Evolutionary conservation across 768 basidiomycete species (phyloP).

Genomic region (Psilocybe tampanensis): DNA sequence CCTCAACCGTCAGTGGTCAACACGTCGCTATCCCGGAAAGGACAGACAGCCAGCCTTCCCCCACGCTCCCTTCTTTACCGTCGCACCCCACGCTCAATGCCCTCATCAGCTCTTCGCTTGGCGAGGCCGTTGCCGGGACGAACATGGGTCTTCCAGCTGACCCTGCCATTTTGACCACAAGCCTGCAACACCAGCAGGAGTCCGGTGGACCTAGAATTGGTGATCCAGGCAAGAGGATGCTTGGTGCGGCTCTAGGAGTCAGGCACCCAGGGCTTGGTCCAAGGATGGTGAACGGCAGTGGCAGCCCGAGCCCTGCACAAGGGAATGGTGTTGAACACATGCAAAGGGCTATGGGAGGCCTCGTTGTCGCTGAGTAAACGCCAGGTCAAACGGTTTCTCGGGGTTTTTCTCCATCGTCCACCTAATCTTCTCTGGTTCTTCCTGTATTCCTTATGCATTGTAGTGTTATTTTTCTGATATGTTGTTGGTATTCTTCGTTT

Average conservation of each 20-base stretch:
- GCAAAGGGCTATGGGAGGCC: conserved; percentile 74
- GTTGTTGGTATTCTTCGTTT: conserved; percentile 12
- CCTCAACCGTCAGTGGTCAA: conserved; percentile 32
- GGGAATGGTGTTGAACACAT: conserved; percentile 56
- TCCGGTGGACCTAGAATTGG: conserved; percentile 74
- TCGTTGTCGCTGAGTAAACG: conserved; percentile 72
- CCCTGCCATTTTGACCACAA: conserved; percentile 68
- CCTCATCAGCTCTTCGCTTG: conserved; percentile 76
- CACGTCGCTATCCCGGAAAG: conserved; percentile 58
- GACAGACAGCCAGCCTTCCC: conserved; percentile 66
- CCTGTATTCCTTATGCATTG: conserved; percentile 16
- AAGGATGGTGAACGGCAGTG: conserved; percentile 49
- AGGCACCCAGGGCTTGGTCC: conserved; percentile 76
- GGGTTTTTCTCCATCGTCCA: conserved; percentile 10
- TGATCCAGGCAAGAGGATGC: conserved; percentile 88
- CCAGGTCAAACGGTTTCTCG: conserved; percentile 4
- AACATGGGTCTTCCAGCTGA: conserved; percentile 47
- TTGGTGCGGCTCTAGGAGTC: conserved; percentile 82
- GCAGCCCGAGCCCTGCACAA: conserved; percentile 39
- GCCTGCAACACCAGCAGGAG: conserved; percentile 45
- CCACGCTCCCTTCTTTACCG: conserved; percentile 79
- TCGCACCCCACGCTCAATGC: conserved; percentile 85
- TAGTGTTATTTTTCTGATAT: conserved; percentile 18
- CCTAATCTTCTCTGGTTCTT: conserved; percentile 14
- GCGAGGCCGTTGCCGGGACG: conserved; percentile 49